Evolutionary conservation across 75 land plant species (phyloP).

Genomic region (Selaginella tamariscina): DNA sequence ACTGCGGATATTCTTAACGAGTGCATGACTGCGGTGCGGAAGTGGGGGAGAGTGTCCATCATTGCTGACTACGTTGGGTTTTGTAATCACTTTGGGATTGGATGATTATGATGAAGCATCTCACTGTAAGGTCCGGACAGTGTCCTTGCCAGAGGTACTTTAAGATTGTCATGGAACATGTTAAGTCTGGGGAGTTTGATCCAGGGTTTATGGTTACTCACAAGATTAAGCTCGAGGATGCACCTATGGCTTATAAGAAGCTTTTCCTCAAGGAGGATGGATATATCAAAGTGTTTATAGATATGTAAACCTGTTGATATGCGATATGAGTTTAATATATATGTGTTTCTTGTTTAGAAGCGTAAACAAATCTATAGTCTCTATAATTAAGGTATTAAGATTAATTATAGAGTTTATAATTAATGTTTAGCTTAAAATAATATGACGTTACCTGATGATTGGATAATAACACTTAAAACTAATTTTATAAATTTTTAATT

Average conservation of each 20-base stretch:
- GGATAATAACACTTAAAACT: too few species aligned
- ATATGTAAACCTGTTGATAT: too few species aligned
- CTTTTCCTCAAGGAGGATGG: constrained; percentile 20
- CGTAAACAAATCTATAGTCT: too few species aligned
- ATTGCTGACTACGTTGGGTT: constrained; percentile 5
- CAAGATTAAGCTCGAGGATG: constrained; percentile 13
- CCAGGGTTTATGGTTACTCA: constrained; percentile 20
- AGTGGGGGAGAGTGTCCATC: not conserved
- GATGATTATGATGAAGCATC: constrained; percentile 21
- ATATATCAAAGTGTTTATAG: constrained; percentile 17
- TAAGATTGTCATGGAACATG: constrained; percentile 14
- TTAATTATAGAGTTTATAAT: too few species aligned
- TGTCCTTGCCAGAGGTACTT: constrained; percentile 22
- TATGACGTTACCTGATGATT: too few species aligned
- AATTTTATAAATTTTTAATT: too few species aligned
- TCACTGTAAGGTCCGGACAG: constrained; percentile 22
- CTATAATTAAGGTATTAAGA: too few species aligned
- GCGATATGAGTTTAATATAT: too few species aligned
- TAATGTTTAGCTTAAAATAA: too few species aligned
- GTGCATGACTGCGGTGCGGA: not conserved
- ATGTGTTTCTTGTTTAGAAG: too few species aligned
- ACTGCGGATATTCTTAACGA: not conserved
- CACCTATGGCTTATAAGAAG: constrained; percentile 16
- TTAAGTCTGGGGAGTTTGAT: constrained; percentile 17
- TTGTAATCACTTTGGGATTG: constrained; percentile 22